These are phyloP conservation scores for Rhynchospora pubera DNA, from an alignment of 176 grass and related monocot species.

Conservation along the genomic window DNA sequence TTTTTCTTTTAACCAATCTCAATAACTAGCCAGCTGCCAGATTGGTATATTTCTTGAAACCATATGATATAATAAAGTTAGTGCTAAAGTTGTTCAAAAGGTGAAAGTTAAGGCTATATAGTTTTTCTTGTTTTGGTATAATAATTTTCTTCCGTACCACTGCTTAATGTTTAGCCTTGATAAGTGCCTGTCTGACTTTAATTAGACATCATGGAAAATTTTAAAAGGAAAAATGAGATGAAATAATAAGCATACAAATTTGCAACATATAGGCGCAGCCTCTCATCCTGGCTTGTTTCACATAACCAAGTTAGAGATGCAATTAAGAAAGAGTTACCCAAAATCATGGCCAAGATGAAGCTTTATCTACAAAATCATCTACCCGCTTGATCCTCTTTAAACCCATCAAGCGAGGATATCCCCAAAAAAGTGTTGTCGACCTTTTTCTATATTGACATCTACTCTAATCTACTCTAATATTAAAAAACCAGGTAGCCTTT, in stretches of 20 bases:
- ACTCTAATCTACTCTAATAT: not conserved
- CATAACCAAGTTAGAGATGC: conserved; percentile 42
- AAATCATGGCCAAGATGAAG: conserved; percentile 76
- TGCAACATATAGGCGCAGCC: not conserved
- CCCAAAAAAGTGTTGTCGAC: not conserved
- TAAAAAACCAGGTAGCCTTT: not conserved
- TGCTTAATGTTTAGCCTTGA: not conserved
- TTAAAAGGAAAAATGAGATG: not conserved
- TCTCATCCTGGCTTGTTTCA: not conserved
- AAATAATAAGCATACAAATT: not conserved
- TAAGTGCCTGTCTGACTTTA: not conserved
- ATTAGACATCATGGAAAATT: not conserved
- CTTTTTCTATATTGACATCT: not conserved
- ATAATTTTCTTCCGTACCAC: not conserved
- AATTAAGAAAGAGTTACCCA: conserved; percentile 69
- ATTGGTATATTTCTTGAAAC: not conserved
- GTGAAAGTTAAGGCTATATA: conserved; percentile 24
- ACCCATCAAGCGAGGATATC: conserved; percentile 73
- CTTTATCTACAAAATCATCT: conserved; percentile 93
- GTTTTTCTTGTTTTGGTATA: not conserved
- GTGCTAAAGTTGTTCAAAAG: conserved; percentile 77
- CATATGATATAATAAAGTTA: too few relatives aligned
- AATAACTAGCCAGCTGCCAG: not conserved
- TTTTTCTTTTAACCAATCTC: not conserved
- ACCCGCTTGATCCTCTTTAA: conserved; percentile 96